Percentiles rank a stretch among this genome's conserved stretches.
Conservation (phyloP, 2,329 filamentous ascomycete species). For the Eutypella sp. region DNA sequence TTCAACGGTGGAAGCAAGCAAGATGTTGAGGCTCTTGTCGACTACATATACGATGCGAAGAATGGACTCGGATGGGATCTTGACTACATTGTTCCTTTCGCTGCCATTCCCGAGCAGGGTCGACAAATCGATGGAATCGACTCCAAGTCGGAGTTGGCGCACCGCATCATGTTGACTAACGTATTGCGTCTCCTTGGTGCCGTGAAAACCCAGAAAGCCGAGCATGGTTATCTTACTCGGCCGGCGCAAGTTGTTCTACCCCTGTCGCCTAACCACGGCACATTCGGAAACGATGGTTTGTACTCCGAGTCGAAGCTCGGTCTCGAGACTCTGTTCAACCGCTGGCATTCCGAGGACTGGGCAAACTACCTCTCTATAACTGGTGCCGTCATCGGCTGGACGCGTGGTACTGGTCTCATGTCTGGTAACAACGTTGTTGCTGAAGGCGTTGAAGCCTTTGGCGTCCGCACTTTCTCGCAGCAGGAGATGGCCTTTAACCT, state of each 20-base stretch:
- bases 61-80: slow-evolving; percentile 97
- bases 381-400: slow-evolving; percentile 98
- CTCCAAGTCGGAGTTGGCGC: slow-evolving; percentile 94
- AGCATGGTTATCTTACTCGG: slow-evolving; percentile 85
- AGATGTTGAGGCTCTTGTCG: slow-evolving; percentile 86
- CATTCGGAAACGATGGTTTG: slow-evolving; percentile 94
- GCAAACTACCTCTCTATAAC: slow-evolving; percentile 96
- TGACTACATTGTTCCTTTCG: slow-evolving; percentile 92
- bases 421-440: slow-evolving; percentile 96
- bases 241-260: slow-evolving; percentile 95
- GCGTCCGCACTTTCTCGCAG: slow-evolving; percentile 96
- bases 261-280: slow-evolving; percentile 95
- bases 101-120: slow-evolving; percentile 95
- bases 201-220: slow-evolving; percentile 86
- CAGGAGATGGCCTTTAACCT: slow-evolving; percentile 99
- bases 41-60: slow-evolving; percentile 97
- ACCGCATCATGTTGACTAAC: slow-evolving; percentile 99
- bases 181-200: slow-evolving; percentile 83
- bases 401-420: slow-evolving; percentile 96
- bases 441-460: slow-evolving; percentile 92
- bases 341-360: slow-evolving; percentile 98
- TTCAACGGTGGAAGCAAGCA: slow-evolving; percentile 99
- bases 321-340: slow-evolving; percentile 94
- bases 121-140: slow-evolving; percentile 96
- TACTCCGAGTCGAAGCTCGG: slow-evolving; percentile 98